Conservation (phyloP, 2,329 filamentous ascomycete species). For the Diaporthe humulicola region DNA sequence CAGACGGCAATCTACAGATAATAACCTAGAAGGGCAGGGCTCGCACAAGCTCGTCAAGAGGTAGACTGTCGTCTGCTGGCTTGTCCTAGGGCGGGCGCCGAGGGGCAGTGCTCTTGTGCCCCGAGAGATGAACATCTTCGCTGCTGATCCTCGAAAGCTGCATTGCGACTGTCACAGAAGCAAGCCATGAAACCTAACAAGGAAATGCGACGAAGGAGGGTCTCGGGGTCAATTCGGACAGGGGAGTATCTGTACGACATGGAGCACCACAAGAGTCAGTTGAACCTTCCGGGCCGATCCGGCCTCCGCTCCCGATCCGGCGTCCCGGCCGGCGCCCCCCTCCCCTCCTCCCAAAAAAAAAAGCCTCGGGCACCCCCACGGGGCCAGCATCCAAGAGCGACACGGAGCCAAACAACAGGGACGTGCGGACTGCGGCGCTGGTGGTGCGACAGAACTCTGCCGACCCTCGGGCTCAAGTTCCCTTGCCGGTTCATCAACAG, state of each 20-base stretch:
- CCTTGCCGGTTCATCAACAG: too few relatives aligned
- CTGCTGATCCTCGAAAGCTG: neutral
- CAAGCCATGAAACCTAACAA: neutral
- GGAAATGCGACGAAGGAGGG: neutral
- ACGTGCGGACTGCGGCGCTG: neutral
- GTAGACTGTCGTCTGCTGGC: neutral
- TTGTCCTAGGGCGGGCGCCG: neutral
- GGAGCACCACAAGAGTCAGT: neutral
- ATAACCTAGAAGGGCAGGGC: neutral
- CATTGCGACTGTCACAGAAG: neutral
- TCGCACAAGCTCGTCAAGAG: too few relatives aligned
- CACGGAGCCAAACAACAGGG: neutral
- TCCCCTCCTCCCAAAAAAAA: neutral
- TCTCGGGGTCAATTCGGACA: neutral
- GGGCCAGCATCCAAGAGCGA: neutral
- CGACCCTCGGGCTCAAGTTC: too few relatives aligned
- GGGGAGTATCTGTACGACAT: neutral
- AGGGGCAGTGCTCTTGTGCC: too few relatives aligned
- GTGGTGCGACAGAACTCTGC: too few relatives aligned
- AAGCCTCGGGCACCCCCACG: neutral
- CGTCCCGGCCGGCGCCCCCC: neutral
- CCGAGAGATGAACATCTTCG: neutral
- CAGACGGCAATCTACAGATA: neutral
- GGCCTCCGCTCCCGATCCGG: neutral
- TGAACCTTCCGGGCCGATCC: conserved; percentile 6